These are phyloP conservation scores for Manihot esculenta DNA, from an alignment of 441 rosid genomes.

Conservation along the genomic window DNA sequence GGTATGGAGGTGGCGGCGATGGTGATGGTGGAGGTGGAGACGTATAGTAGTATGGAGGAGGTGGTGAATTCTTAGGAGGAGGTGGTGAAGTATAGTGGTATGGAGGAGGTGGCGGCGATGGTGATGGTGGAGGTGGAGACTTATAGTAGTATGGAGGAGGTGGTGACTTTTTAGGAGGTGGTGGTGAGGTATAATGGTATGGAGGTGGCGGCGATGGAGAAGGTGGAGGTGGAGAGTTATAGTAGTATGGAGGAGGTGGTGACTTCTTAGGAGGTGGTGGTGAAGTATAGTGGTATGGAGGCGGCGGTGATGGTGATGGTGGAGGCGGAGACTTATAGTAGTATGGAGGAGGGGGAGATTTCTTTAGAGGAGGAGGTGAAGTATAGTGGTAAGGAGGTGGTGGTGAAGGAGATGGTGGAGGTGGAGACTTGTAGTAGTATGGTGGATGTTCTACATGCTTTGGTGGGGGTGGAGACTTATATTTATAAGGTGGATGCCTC, in stretches of 20 bases:
- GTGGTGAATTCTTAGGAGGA: not conserved
- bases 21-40: constrained; percentile 3
- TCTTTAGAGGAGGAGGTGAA: not conserved
- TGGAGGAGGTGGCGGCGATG: not conserved
- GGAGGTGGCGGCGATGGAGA: not conserved
- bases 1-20: not conserved
- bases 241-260: not conserved
- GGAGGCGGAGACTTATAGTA: not conserved
- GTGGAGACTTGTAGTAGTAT: not conserved
- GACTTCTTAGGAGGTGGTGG: constrained; percentile 11
- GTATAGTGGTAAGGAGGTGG: not conserved
- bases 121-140: constrained; percentile 3
- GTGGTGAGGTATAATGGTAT: not conserved
- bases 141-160: not conserved
- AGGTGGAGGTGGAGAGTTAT: not conserved
- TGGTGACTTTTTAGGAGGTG: not conserved
- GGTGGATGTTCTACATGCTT: not conserved
- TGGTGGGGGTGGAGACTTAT: constrained; percentile 6
- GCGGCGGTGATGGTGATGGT: not conserved
- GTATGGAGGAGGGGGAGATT: not conserved
- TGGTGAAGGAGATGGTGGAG: not conserved
- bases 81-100: not conserved
- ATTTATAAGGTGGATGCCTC: not conserved
- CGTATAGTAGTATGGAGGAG: constrained; percentile 7
- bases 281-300: not conserved